These are phyloP conservation scores for Cyclotella atomus DNA, from an alignment of 108 stramenopile genomes.

Conservation along the genomic window DNA sequence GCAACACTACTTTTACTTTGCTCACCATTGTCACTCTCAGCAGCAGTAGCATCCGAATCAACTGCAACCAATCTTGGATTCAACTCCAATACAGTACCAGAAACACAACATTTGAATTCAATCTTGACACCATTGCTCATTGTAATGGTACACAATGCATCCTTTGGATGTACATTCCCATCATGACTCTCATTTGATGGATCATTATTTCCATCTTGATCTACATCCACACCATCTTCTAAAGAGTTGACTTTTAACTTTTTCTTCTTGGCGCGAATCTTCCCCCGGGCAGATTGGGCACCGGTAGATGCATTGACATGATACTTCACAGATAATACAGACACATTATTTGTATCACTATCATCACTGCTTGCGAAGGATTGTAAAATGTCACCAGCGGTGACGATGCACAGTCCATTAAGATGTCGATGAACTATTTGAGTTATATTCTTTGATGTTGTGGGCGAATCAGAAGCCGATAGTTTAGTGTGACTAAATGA, in stretches of 20 bases:
- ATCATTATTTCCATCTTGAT: not conserved
- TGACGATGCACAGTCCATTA: constrained; percentile 78
- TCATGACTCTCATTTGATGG: constrained; percentile 5
- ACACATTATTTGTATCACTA: not conserved
- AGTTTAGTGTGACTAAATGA: not conserved
- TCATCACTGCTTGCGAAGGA: not conserved
- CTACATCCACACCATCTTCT: too few relatives aligned
- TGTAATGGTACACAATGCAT: constrained; percentile 28
- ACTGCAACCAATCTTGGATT: constrained; percentile 39
- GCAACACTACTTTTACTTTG: not conserved
- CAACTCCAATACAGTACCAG: constrained; percentile 73
- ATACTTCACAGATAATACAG: constrained; percentile 30
- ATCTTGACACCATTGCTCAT: constrained; percentile 34
- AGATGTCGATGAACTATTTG: constrained; percentile 74
- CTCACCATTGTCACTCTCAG: not conserved
- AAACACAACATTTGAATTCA: constrained; percentile 67
- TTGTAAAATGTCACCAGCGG: constrained; percentile 52
- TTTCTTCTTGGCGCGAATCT: constrained; percentile 30
- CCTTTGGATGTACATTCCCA: constrained; percentile 46
- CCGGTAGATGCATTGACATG: constrained; percentile 19
- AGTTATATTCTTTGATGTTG: not conserved
- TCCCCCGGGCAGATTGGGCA: constrained; percentile 54
- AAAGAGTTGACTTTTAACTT: too few relatives aligned
- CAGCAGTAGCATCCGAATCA: not conserved
- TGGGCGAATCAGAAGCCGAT: too few relatives aligned